phyloP scores from a whole-genome alignment of 2,329 filamentous ascomycete genomes.

The Pseudogymnoascus sp. region DNA sequence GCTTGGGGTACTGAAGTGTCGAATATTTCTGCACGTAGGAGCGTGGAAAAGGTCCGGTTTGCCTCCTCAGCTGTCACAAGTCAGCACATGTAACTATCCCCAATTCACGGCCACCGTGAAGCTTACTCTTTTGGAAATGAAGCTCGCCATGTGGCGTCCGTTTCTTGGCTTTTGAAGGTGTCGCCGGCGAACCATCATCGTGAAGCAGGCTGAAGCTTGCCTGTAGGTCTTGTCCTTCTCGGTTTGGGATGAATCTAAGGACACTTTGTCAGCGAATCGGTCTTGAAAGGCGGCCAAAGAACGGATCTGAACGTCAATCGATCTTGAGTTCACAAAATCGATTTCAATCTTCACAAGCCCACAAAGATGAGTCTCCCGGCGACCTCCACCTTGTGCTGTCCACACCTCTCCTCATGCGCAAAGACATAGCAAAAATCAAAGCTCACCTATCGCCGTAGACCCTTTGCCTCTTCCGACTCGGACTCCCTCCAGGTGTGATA shows the following conservation, averaged over 20 bases:
- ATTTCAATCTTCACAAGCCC: neutral
- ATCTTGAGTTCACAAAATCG: neutral
- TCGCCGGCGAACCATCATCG: conserved; percentile 87
- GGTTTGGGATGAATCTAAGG: conserved; percentile 84
- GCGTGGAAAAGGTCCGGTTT: conserved; percentile 80
- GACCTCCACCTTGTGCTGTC: neutral
- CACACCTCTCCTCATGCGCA: neutral
- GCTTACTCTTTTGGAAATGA: conserved; percentile 83
- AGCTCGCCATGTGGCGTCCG: conserved; percentile 81
- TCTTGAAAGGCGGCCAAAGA: neutral
- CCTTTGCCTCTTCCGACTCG: conserved; percentile 59
- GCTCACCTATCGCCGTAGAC: conserved; percentile 49
- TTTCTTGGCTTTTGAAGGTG: conserved; percentile 76
- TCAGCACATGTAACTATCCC: conserved; percentile 23
- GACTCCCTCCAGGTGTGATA: conserved; percentile 54
- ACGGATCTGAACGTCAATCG: neutral
- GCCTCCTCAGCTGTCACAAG: conserved; percentile 68
- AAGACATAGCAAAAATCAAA: conserved; percentile 4
- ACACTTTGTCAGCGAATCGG: conserved; percentile 17
- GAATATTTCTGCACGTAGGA: conserved; percentile 87
- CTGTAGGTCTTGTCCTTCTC: conserved; percentile 85
- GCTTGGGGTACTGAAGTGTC: conserved; percentile 81
- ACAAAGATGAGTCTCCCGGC: neutral
- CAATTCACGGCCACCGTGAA: conserved; percentile 20
- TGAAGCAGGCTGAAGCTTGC: conserved; percentile 88